Conservation (phyloP, 305 asterid genomes). For the Fraxinus floribunda region DNA sequence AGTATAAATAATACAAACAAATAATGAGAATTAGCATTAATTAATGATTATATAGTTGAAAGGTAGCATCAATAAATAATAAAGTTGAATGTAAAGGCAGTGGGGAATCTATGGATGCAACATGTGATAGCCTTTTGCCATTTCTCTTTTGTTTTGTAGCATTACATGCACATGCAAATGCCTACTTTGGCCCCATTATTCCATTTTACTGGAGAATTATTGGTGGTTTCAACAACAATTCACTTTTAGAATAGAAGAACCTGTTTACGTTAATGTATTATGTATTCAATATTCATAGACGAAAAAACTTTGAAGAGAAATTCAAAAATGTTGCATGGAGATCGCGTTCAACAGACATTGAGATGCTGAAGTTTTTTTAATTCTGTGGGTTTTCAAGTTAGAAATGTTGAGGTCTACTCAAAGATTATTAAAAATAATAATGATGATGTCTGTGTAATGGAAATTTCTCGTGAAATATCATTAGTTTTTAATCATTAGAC, state of each 20-base stretch:
- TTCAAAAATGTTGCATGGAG: too few species aligned
- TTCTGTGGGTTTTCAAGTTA: neutral
- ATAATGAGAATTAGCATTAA: neutral
- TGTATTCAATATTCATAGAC: too few species aligned
- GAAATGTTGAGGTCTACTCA: neutral
- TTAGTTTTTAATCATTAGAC: neutral
- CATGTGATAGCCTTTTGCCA: neutral
- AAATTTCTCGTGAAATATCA: neutral
- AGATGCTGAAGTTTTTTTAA: neutral
- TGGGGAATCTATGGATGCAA: neutral
- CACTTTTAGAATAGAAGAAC: neutral
- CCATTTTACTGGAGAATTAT: neutral
- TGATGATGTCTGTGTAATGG: neutral
- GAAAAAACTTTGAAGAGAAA: neutral
- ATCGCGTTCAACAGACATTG: neutral
- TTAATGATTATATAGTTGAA: conserved; percentile 11
- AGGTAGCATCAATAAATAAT: neutral
- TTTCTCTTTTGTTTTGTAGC: conserved; percentile 27
- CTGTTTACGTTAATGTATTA: neutral
- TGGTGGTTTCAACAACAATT: neutral
- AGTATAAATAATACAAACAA: neutral
- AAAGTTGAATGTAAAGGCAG: neutral
- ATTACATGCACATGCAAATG: conserved; percentile 25
- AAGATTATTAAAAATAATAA: neutral
- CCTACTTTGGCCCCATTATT: neutral